Evolutionary conservation across 2,329 filamentous ascomycete species (phyloP), one percentile per base, ranked within the genome.

Genomic region (Camptophora hylomeconis): DNA sequence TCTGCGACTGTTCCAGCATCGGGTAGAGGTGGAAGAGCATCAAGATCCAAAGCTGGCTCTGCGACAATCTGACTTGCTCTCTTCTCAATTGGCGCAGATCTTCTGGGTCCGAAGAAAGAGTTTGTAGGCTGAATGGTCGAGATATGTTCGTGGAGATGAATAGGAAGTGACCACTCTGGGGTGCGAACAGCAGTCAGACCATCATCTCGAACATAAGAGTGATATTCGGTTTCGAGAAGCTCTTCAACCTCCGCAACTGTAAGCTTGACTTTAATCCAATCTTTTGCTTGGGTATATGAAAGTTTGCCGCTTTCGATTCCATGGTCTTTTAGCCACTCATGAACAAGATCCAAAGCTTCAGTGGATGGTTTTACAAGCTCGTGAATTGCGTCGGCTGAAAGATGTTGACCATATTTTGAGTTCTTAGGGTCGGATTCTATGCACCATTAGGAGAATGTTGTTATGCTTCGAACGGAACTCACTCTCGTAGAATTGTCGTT

Each of bases 1-100:
- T 45, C 36, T 11, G 48, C 44, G 14, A 59, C 39, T 41, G 44
- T 45, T 3, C 23, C 17, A 3, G 29, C 29, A 16, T 31, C 17
- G 14, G 29, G 23, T 14, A 12, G 23, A 15, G 29, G 23, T 19
- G 29, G 29, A 9, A 31, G 7, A n/a, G n/a, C n/a, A n/a, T n/a
- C n/a, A n/a, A n/a, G n/a, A n/a, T n/a, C n/a, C n/a, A n/a, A n/a
- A n/a, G n/a, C n/a, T n/a, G n/a, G n/a, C n/a, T n/a, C n/a, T n/a
- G n/a, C n/a, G n/a, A n/a, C n/a, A n/a, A n/a, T n/a, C n/a, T n/a
- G n/a, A n/a, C n/a, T n/a, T n/a, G n/a, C n/a, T n/a, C n/a, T n/a
- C 11, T 26, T 31, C 8, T 31, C 29, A 23, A 26, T 31, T 15
- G 23, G 20, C 9, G 29, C 29, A 21, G 26, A 24, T n/a, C 23